Percentiles rank a stretch among this genome's conserved stretches.
These are phyloP conservation scores for Rhizopus microsporus DNA, from an alignment of 371 early-diverging fungal genomes.

Conservation along the genomic window DNA sequence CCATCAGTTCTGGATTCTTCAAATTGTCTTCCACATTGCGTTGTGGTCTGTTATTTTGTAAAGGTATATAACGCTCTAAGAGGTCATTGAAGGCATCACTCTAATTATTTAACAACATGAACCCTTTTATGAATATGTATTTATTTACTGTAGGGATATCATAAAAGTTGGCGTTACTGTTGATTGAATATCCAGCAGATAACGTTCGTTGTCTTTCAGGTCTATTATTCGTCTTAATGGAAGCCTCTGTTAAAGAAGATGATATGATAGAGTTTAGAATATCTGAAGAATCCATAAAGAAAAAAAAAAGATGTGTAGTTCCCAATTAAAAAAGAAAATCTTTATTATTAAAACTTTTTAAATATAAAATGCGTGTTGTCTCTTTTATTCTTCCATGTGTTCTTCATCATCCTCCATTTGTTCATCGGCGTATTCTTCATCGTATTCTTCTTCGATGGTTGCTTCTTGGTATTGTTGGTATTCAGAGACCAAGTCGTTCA, in stretches of 20 bases:
- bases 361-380: not conserved
- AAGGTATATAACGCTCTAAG: constrained; percentile 53
- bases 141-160: constrained; percentile 56
- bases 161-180: constrained; percentile 53
- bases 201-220: constrained; percentile 20
- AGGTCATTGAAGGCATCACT: constrained; percentile 58
- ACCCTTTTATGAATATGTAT: too few relatives aligned
- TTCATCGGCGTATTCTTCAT: constrained; percentile 23
- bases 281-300: not conserved
- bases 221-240: not conserved
- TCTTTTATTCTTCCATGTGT: constrained; percentile 32
- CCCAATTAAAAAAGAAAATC: not conserved
- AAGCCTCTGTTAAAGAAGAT: not conserved
- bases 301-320: not conserved
- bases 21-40: constrained; percentile 43
- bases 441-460: constrained; percentile 67
- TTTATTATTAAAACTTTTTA: not conserved
- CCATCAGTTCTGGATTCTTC: constrained; percentile 37
- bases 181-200: constrained; percentile 32
- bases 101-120: constrained; percentile 22
- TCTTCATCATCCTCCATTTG: constrained; percentile 58
- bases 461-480: constrained; percentile 98
- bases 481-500: constrained; percentile 96
- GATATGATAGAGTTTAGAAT: not conserved
- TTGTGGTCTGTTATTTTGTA: constrained; percentile 46